Percentiles rank a stretch among this genome's conserved stretches.
Evolutionary conservation across 2,329 filamentous ascomycete genomes (phyloP).

Genomic region (Cordyceps militaris): DNA sequence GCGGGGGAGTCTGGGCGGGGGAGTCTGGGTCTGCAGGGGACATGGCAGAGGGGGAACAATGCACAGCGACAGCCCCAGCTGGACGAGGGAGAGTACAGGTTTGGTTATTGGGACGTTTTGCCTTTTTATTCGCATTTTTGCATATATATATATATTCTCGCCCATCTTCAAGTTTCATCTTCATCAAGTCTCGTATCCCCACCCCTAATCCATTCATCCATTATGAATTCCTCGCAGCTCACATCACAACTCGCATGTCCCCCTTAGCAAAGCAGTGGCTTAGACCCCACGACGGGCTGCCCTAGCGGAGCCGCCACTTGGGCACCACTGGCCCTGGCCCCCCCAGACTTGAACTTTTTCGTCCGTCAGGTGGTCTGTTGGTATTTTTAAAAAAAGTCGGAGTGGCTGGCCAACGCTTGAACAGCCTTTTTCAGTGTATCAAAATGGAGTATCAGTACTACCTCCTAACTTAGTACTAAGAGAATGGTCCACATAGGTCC

Average conservation of each 20-base stretch:
- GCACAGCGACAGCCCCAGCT: too few relatives aligned
- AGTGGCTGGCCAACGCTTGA: not conserved
- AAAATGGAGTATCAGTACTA: too few relatives aligned
- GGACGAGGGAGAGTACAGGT: too few relatives aligned
- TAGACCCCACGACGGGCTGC: conserved; percentile 9
- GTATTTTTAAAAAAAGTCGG: not conserved
- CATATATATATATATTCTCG: too few relatives aligned
- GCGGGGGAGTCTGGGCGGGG: too few relatives aligned
- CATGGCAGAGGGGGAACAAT: too few relatives aligned
- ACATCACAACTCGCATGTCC: not conserved
- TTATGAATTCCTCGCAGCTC: not conserved
- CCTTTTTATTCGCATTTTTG: too few relatives aligned
- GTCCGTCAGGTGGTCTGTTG: conserved; percentile 2
- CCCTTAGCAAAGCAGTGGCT: not conserved
- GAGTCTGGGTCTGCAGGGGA: too few relatives aligned
- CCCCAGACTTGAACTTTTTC: not conserved
- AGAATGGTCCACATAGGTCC: not conserved
- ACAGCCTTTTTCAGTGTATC: not conserved
- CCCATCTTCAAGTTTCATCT: too few relatives aligned
- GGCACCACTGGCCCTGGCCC: not conserved
- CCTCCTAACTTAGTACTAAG: not conserved
- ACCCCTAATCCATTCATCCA: too few relatives aligned
- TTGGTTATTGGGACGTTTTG: too few relatives aligned
- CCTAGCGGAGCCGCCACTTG: conserved; percentile 3
- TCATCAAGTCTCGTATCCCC: too few relatives aligned